A percentile compares a stretch with the other conserved stretches of the same genome.
These are phyloP conservation scores for Dryadomyces quercus-mongolicae DNA, from an alignment of 2,329 filamentous ascomycete genomes.

Conservation along the genomic window DNA sequence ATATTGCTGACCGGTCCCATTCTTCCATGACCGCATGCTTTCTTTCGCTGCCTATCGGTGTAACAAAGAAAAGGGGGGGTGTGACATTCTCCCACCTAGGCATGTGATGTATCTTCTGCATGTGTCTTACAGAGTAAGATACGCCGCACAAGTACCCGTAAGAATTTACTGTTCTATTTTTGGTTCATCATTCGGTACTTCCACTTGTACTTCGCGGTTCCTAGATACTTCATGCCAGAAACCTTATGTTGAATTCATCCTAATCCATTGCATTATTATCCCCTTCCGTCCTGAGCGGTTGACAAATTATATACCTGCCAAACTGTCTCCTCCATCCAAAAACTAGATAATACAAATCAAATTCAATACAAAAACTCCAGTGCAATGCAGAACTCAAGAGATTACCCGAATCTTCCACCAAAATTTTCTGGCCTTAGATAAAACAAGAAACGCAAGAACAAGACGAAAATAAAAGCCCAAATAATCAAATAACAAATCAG, in stretches of 20 bases:
- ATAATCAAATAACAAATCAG: conserved; percentile 16
- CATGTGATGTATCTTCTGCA: too few species aligned
- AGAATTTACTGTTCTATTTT: neutral
- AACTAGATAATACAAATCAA: neutral
- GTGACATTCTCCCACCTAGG: too few species aligned
- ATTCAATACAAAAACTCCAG: conserved; percentile 7
- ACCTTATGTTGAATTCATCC: too few species aligned
- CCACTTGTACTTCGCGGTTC: neutral
- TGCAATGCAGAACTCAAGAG: conserved; percentile 7
- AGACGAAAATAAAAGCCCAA: conserved; percentile 9
- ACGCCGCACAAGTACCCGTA: too few species aligned
- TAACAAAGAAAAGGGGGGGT: too few species aligned
- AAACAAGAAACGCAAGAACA: conserved; percentile 4
- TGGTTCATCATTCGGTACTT: neutral
- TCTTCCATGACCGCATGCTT: neutral
- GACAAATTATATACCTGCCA: too few species aligned
- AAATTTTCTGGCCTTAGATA: neutral
- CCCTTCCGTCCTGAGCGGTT: neutral
- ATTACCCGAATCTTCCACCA: neutral
- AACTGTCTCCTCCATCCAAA: neutral
- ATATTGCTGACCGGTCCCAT: neutral
- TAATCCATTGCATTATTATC: too few species aligned
- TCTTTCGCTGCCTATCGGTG: too few species aligned
- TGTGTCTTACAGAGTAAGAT: neutral
- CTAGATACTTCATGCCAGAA: too few species aligned